Percentiles rank a stretch among this genome's conserved stretches.
Conservation (phyloP, 257 asterid species). For the Solanum megistacrolobum region DNA sequence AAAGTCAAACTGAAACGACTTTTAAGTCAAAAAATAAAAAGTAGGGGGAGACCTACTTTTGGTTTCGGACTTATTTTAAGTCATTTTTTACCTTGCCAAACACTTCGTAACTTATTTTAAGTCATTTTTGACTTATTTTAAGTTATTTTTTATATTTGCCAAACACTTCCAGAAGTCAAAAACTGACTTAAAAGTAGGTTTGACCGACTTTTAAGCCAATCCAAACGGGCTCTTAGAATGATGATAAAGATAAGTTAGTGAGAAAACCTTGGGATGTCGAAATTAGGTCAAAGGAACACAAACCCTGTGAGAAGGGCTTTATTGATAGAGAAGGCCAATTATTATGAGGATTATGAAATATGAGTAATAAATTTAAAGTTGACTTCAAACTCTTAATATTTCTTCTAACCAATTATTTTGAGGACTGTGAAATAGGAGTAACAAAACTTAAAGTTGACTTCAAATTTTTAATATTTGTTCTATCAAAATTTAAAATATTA, state of each 20-base stretch:
- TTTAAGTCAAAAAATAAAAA: no score
- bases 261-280: neutral
- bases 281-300: neutral
- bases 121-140: no score
- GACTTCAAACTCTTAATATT: neutral
- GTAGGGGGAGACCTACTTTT: no score
- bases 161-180: no score
- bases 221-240: neutral
- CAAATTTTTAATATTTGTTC: neutral
- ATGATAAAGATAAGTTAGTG: neutral
- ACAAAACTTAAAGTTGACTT: neutral
- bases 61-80: no score
- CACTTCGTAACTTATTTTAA: no score
- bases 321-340: neutral
- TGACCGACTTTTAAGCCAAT: no score
- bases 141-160: no score
- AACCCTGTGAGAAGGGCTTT: neutral
- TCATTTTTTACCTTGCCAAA: no score
- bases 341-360: neutral
- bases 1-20: no score
- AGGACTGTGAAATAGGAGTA: neutral
- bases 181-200: no score
- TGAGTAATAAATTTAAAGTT: neutral
- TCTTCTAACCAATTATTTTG: neutral
- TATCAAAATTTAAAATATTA: neutral